Base-by-base conservation (phyloP, 1,284 basidiomycete genomes). In the Ceratorhiza oryzae-sativae region DNA sequence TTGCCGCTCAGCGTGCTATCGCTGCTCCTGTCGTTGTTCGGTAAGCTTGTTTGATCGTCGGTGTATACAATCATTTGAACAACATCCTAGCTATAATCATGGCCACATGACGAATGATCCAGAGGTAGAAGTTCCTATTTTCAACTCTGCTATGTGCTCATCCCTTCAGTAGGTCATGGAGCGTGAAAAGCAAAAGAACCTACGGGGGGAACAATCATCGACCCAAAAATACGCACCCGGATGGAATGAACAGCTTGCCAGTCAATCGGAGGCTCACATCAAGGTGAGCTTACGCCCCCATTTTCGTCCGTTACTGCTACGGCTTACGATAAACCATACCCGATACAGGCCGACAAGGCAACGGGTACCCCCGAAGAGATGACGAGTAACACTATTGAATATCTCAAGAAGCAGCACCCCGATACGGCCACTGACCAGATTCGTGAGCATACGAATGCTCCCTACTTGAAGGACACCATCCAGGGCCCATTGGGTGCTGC, bases 201-300 rank as follows among this genome's bases (percentile, higher is more conserved):
- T 88, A 51, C 74, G 75, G 20, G 81, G 81, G 13, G 77, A 79
- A 41, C 85, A 87, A 63, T 83, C 87, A 77, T 82, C 83, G 74
- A 85, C 83, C 1, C 82, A 85, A 65, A 78, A 80, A 23, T 77
- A 87, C 72, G 88, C 90, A 0, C 90, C 90, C 4, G 90, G 89
- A 1, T 92, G 90, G 90, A 91, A 91, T 77, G 88, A 92, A 76
- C 77, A 80, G 42, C 85, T 92, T 25, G 90, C 90, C 0, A 86
- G 84, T 72, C 76, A 83, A 13, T 90, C 90, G 0, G 91, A 92
- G 79, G 90, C 90, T 9, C 79, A 81, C 39, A 81, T 92, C 55
- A 92, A 92, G 85, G 90, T 88, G 39, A 18, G 75, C 71, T 23
- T 20, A 34, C 4, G 36, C 36, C 58, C 20, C 23, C 18, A 41